Evolutionary conservation across 2,329 filamentous ascomycete species (phyloP).

Genomic region (Cercospora sojina): DNA sequence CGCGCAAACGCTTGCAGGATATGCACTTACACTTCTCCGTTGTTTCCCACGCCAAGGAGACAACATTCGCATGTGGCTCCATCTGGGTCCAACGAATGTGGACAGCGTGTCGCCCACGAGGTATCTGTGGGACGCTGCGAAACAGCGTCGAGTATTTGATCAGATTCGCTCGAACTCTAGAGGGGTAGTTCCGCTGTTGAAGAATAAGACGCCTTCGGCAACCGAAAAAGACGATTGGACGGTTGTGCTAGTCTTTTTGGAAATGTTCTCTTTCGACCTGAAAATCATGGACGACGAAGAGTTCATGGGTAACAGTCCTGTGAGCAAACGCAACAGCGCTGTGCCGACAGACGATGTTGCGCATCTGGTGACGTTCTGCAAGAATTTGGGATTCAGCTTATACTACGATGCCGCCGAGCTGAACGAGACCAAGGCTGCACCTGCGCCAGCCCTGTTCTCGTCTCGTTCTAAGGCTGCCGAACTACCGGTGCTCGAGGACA

Average conservation of each 20-base stretch:
- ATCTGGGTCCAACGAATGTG: constrained; percentile 57
- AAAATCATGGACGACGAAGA: constrained; percentile 96
- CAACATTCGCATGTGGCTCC: constrained; percentile 92
- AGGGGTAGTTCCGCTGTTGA: constrained; percentile 58
- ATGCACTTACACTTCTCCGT: constrained; percentile 78
- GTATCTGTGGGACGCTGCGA: constrained; percentile 77
- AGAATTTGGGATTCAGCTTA: constrained; percentile 84
- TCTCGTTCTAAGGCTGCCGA: constrained; percentile 8
- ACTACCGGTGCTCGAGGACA: constrained; percentile 26
- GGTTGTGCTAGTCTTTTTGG: constrained; percentile 83
- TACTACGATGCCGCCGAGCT: constrained; percentile 76
- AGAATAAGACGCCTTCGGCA: constrained; percentile 32
- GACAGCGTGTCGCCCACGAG: constrained; percentile 64
- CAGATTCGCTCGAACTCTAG: constrained; percentile 58
- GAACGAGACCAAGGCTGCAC: constrained; percentile 20
- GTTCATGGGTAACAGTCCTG: constrained; percentile 54
- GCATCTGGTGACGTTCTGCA: constrained; percentile 76
- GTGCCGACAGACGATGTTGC: constrained; percentile 71
- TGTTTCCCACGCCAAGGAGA: constrained; percentile 81
- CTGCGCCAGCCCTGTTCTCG: constrained; percentile 9
- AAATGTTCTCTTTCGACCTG: constrained; percentile 89
- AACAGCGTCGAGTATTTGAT: constrained; percentile 57
- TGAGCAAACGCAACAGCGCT: constrained; percentile 57
- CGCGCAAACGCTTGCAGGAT: constrained; percentile 76
- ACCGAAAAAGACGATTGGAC: constrained; percentile 71